Evolutionary conservation across 352 stramenopile genomes (phyloP), one percentile per base, ranked within the genome.

Genomic region (Pythium utonaiense): DNA sequence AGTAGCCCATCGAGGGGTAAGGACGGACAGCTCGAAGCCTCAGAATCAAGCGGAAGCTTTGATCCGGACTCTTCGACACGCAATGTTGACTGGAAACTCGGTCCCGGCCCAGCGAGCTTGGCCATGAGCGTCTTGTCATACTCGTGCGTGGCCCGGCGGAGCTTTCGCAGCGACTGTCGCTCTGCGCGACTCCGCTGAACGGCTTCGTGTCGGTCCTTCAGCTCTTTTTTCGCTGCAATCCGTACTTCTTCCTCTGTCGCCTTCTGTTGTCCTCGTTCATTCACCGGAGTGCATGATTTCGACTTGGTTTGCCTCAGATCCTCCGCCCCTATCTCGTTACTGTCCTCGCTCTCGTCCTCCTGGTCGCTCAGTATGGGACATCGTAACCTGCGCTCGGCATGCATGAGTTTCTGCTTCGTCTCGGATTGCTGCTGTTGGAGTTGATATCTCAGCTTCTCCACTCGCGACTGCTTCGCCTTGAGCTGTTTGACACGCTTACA

Each of bases 41-140:
- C n/a, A 27, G 14, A 3, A 25, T 44, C 25, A 21, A 42, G 40
- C 6, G 2, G 0, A 17, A 42, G 16, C 24, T 17, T 13, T 48
- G 16, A 19, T 44, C 45, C 3, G 34, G 9, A 3, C n/a, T 31
- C 13, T 14, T 69, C 62, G 0, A 64, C 36, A 6, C 55, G 55
- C 12, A 69, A 42, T 5, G 50, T 57, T 2, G 62, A 53, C 14
- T 30, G 36, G 25, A 62, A 70, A 19, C 56, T 70, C 21, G 63
- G 63, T 6, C 63, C 57, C 1, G 64, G 42, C 14, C 63, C 47
- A 22, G 56, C 51, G 19, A 64, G 57, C 45, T 49, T 62, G 13
- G 42, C 57, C 36, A 70, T 51, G 1, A 49, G 47, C 1, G 42
- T 49, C 30, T 70, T 70, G 27, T 62, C 55, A 19, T 57, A 30